Base-by-base conservation (phyloP, 179 eudicot genomes). In the Spinacia oleracea region DNA sequence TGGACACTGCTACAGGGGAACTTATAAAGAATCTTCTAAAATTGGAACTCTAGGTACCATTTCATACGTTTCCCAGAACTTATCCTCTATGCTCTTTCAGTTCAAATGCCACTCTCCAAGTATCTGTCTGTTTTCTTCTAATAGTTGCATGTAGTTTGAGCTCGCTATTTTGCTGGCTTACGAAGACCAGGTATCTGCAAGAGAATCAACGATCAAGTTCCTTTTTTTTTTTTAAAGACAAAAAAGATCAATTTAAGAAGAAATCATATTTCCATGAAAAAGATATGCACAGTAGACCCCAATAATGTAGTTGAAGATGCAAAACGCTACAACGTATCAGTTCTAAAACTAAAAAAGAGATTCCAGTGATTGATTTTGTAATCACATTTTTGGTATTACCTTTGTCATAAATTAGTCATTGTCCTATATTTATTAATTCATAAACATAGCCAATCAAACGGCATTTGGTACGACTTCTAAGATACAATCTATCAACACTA, bases 101-200 rank as follows among this genome's bases (percentile, higher is more conserved):
- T 51, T 50, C 55, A 51, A 18, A 60, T 51, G 35, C 27, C 45
- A 50, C 32, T 40, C 40, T 72, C 48, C 31, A 55, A 21, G 27
- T 46, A 43, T 46, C 43, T 11, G 35, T 15, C 58, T 34, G 42
- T 63, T 58, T n/a, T 80, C 71, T 35, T 75, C 72, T 9, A 62
- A 23, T 70, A 14, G 23, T 45, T 45, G 42, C 38, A 50, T 48
- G 31, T 38, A 46, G 72, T 53, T 74, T 42, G 35, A 68, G 51
- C 27, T 70, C 18, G 21, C 64, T 66, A 73, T 77, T 83, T 58
- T 38, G 76, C 73, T 58, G 83, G 83, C 56, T 53, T 69, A 56
- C 73, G 83, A 48, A 83, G 81, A 77, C 83, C 83, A 15, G 83
- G 86, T 77, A 83, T 83, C 86, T 83, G 81, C 70, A 83, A 72